These are phyloP conservation scores for Spinellus fusiger DNA, from an alignment of 192 early-diverging fungal species.

Conservation along the genomic window DNA sequence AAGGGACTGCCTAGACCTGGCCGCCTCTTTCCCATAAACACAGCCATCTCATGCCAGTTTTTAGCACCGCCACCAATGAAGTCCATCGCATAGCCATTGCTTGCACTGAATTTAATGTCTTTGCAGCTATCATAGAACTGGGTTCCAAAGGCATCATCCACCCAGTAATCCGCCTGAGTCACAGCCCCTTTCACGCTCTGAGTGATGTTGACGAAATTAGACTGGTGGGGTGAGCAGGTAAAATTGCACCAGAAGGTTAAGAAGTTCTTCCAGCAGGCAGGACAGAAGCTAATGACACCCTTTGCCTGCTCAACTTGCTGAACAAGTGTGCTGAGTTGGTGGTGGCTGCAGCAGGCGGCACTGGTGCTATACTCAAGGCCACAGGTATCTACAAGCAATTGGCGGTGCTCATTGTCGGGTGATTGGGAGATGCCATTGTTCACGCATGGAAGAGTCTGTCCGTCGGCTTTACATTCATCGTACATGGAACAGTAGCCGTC, in stretches of 20 bases:
- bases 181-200: slow-evolving; percentile 26
- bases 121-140: slow-evolving; percentile 60
- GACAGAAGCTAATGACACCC: slow-evolving; percentile 50
- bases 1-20: slow-evolving; percentile 55
- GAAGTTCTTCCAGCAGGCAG: slow-evolving; percentile 65
- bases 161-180: slow-evolving; percentile 43
- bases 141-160: slow-evolving; percentile 45
- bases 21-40: slow-evolving; percentile 47
- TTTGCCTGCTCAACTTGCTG: slow-evolving; percentile 46
- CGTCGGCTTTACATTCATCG: slow-evolving; percentile 47
- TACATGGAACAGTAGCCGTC: slow-evolving; percentile 56
- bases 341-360: slow-evolving; percentile 49
- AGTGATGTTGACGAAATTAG: slow-evolving; percentile 59
- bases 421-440: slow-evolving; percentile 40
- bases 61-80: slow-evolving; percentile 58
- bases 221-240: slow-evolving; percentile 60
- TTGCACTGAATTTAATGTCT: slow-evolving; percentile 60
- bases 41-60: slow-evolving; percentile 48
- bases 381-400: slow-evolving; percentile 44
- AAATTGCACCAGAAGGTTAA: slow-evolving; percentile 57
- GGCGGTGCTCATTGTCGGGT: slow-evolving; percentile 35
- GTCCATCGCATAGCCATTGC: slow-evolving; percentile 63
- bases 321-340: slow-evolving; percentile 42
- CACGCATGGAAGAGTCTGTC: slow-evolving; percentile 43
- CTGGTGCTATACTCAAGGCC: slow-evolving; percentile 40